phyloP scores from a whole-genome alignment of 164 flowering plant species.

The Vitis amurensis region DNA sequence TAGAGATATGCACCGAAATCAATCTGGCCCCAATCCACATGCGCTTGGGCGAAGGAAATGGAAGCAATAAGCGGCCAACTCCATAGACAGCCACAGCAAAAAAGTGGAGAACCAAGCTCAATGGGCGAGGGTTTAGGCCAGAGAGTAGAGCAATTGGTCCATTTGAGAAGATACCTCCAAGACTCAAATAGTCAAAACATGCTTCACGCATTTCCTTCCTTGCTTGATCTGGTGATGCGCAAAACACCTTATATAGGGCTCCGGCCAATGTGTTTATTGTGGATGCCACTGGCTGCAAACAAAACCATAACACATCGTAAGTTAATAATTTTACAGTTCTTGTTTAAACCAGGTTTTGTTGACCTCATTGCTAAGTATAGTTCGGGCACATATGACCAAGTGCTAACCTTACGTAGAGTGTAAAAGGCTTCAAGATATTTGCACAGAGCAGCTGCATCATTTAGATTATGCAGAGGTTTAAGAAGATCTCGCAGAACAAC shows the following conservation, averaged over 20 bases:
- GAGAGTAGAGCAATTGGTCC: conserved; percentile 36
- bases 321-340: no score
- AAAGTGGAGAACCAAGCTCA: conserved; percentile 33
- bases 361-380: no score
- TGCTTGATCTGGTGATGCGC: conserved; percentile 35
- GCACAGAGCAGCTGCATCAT: conserved; percentile 12
- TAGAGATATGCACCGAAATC: conserved; percentile 19
- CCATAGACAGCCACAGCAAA: conserved; percentile 36
- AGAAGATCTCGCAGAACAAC: conserved; percentile 27
- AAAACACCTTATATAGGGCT: conserved; percentile 36
- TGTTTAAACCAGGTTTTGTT: no score
- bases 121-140: conserved; percentile 37
- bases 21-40: conserved; percentile 31
- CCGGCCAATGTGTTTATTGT: conserved; percentile 45
- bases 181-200: conserved; percentile 48
- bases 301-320: neutral
- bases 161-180: conserved; percentile 35
- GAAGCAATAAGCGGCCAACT: conserved; percentile 33
- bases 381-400: no score
- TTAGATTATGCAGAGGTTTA: conserved; percentile 20
- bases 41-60: conserved; percentile 40
- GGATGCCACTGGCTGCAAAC: conserved; percentile 43
- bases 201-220: conserved; percentile 45
- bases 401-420: conserved; percentile 28
- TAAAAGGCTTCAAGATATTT: conserved; percentile 31